Evolutionary conservation across 345 rosid species (phyloP), one percentile per base, ranked within the genome.

Genomic region (Corchorus capsularis): DNA sequence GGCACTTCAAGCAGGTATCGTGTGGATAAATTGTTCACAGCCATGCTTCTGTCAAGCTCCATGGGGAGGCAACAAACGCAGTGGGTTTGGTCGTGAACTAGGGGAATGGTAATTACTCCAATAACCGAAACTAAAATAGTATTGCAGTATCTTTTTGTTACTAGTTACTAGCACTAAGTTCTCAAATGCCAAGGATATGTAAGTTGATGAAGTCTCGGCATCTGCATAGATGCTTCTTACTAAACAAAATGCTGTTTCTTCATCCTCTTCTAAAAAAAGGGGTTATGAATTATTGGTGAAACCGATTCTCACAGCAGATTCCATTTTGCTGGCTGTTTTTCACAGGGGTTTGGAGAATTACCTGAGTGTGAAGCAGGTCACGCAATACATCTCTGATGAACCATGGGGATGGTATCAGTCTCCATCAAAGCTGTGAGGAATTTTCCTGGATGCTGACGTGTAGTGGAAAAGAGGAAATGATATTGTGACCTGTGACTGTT

Each of bases 21-120:
- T 96, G 64, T 96, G 99, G 98, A 65, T 96, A 80, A 96, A 96
- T 81, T 96, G 99, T 83, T 94, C 99, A 37, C 99, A 94, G 86
- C 98, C 98, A 76, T 90, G 98, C 85, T 96, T 96, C 87, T 81
- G 83, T 79, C 99, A 96, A 75, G 98, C 98, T 60, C 99, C 99
- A 62, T 96, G 99, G 99, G 99, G 99, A 56, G 98, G 99, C 79
- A 83, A 86, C 76, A 94, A 96, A 79, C 97, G 93, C 76, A 96
- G 97, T 76, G 99, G 98, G 20, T 96, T 91, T 80, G 98, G 99
- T n/a, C 97, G 97, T 78, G 99, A 94, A 81, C 84, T 93, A 75
- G 98, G 99, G 60, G 95, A 93, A 90, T 92, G 98, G 99, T 94
- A 83, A 59, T 3, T 84, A 56, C 60, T 64, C 71, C 60, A 17